Evolutionary conservation across 495 filamentous ascomycete genomes (phyloP).

Genomic region (Penicillium simplicissimum): DNA sequence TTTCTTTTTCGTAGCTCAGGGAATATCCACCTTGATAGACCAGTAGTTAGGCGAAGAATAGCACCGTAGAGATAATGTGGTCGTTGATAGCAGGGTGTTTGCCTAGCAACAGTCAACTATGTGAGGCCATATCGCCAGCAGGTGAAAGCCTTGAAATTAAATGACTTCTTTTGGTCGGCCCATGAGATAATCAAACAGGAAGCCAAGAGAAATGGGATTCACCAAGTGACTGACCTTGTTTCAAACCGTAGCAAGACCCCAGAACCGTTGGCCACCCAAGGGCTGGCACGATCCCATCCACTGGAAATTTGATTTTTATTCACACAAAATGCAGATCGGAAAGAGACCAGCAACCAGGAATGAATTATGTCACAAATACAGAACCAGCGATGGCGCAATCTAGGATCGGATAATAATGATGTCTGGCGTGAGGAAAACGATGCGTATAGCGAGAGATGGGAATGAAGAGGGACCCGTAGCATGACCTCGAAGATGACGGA

Average conservation of each 20-base stretch:
- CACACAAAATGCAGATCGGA: constrained; percentile 11
- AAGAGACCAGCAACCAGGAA: constrained; percentile 21
- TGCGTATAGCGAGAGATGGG: not conserved
- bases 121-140: constrained; percentile 16
- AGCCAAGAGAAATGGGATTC: not conserved
- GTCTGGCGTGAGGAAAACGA: constrained; percentile 2
- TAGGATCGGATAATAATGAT: constrained; percentile 7
- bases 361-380: constrained; percentile 30
- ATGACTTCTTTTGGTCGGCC: constrained; percentile 5
- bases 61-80: not conserved
- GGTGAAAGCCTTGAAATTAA: not conserved
- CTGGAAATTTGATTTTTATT: not conserved
- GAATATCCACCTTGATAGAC: not conserved
- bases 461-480: not conserved
- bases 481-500: not conserved
- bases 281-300: not conserved
- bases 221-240: constrained; percentile 6
- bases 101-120: constrained; percentile 35
- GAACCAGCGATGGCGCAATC: constrained; percentile 8
- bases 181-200: constrained; percentile 6
- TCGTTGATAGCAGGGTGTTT: constrained; percentile 1
- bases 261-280: not conserved
- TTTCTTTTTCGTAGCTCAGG: not conserved
- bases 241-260: not conserved
- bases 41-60: not conserved